Evolutionary conservation across 1,284 basidiomycete species (phyloP).

Genomic region (Pulveroboletus sp.): DNA sequence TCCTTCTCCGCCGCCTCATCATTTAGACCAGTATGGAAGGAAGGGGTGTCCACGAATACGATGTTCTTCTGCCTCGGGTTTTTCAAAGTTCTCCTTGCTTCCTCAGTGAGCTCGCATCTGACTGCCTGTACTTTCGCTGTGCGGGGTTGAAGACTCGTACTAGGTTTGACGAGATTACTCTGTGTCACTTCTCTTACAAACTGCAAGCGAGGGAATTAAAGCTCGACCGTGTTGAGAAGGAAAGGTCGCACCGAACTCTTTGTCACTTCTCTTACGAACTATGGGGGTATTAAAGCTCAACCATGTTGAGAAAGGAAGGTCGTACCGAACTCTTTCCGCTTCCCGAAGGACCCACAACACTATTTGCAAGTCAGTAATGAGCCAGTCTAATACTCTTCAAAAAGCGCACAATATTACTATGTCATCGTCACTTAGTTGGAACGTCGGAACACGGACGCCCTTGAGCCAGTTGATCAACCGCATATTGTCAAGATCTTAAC

Average conservation of each 20-base stretch:
- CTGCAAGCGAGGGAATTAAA: too few species aligned
- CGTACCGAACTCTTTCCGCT: slow-evolving; percentile 24
- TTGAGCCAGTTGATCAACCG: neutral
- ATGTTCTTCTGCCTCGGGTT: slow-evolving; percentile 3
- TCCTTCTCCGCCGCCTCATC: neutral
- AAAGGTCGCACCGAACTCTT: too few species aligned
- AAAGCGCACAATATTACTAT: slow-evolving; percentile 26
- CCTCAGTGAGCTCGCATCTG: slow-evolving; percentile 13
- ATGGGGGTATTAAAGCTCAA: neutral
- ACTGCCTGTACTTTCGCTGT: slow-evolving; percentile 2
- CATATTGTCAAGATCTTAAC: neutral
- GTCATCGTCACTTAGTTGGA: slow-evolving; percentile 10
- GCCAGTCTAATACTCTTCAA: neutral
- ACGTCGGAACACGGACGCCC: neutral
- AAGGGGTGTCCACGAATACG: slow-evolving; percentile 27
- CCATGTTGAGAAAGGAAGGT: neutral
- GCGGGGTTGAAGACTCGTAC: neutral
- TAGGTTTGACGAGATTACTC: neutral
- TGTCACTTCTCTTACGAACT: slow-evolving; percentile 20
- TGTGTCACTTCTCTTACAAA: too few species aligned
- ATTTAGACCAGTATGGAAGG: neutral
- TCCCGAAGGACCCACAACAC: slow-evolving; percentile 25
- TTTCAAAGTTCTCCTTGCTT: neutral
- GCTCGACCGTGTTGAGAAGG: too few species aligned
- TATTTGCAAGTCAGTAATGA: slow-evolving; percentile 12